phyloP scores from a whole-genome alignment of 2,329 filamentous ascomycete genomes.

The Alternaria consortialis region DNA sequence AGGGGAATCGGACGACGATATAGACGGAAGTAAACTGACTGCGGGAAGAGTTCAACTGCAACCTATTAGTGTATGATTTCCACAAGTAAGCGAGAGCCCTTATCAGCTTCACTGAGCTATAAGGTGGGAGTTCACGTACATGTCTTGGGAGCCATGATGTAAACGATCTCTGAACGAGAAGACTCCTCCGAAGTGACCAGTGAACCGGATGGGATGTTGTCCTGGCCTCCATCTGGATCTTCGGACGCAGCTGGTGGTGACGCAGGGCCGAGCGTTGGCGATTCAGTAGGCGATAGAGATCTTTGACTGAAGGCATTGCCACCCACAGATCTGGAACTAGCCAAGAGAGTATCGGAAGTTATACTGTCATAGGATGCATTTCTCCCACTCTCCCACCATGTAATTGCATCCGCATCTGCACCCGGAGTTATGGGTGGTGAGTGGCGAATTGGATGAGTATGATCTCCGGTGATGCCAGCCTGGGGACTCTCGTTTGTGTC shows the following conservation, averaged over 20 bases:
- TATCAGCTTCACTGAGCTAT: not conserved
- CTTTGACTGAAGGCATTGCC: not conserved
- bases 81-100: not conserved
- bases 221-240: not conserved
- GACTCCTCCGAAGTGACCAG: not conserved
- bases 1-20: not conserved
- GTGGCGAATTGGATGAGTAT: not conserved
- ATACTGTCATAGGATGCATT: not conserved
- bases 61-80: not conserved
- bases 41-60: not conserved
- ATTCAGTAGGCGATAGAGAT: not conserved
- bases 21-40: not conserved
- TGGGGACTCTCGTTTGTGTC: not conserved
- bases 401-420: not conserved
- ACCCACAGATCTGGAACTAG: not conserved
- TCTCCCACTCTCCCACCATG: not conserved
- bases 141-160: not conserved
- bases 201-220: not conserved
- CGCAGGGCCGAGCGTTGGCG: not conserved
- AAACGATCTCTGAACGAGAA: not conserved
- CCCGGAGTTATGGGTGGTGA: not conserved
- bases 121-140: not conserved
- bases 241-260: not conserved
- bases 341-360: not conserved
- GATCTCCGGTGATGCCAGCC: too few species aligned